Evolutionary conservation across 257 asterid genomes (phyloP).

Genomic region (Nicotiana tomentosiformis): DNA sequence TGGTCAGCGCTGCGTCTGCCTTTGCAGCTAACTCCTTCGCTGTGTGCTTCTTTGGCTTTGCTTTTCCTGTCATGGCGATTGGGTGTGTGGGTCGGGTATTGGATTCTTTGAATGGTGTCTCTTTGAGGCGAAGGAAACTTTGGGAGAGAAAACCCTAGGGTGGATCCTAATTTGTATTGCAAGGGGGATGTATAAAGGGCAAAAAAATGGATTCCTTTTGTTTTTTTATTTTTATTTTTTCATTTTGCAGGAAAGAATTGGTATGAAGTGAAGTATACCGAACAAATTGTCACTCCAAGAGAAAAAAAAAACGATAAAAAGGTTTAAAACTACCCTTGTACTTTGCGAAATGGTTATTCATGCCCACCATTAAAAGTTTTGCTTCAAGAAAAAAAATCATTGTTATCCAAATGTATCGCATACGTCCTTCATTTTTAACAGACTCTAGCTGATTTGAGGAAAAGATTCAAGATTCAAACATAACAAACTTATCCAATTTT

Average conservation of each 20-base stretch:
- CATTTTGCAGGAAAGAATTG: background rate
- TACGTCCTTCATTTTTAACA: too few relatives aligned
- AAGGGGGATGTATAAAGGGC: background rate
- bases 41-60: slow-evolving; percentile 93
- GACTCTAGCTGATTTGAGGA: too few relatives aligned
- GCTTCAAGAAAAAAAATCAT: too few relatives aligned
- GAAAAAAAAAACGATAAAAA: too few relatives aligned
- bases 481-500: too few relatives aligned
- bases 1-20: slow-evolving; percentile 74
- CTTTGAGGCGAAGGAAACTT: background rate
- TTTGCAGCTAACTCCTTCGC: slow-evolving; percentile 77
- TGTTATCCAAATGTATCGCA: too few relatives aligned
- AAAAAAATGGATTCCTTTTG: background rate
- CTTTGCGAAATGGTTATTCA: too few relatives aligned
- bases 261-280: background rate
- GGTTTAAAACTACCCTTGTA: too few relatives aligned
- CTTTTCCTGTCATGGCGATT: slow-evolving; percentile 73
- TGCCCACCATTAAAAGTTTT: too few relatives aligned
- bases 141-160: slow-evolving; percentile 3
- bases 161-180: background rate
- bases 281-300: too few relatives aligned
- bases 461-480: too few relatives aligned
- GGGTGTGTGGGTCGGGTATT: background rate
- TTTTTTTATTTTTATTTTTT: too few relatives aligned
- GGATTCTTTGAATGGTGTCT: background rate